Evolutionary conservation across 169 alveolate species (phyloP).

Genomic region (Plasmodium chabaudi): DNA sequence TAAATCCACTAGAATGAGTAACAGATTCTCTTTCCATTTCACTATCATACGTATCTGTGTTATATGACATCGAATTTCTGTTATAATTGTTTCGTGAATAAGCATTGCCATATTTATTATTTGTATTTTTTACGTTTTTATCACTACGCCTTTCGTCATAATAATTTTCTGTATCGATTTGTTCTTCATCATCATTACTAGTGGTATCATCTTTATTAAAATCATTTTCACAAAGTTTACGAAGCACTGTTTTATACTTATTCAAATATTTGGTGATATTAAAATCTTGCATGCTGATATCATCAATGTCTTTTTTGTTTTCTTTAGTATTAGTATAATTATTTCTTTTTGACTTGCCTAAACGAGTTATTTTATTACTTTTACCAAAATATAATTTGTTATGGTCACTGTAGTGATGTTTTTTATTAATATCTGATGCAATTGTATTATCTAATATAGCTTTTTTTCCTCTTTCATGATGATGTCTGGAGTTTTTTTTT

Average conservation of each 20-base stretch:
- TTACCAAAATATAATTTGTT: background rate
- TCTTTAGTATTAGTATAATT: background rate
- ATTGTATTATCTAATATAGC: background rate
- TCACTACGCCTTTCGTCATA: too few species aligned
- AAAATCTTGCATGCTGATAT: constrained; percentile 12
- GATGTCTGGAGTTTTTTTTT: background rate
- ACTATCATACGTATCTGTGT: too few species aligned
- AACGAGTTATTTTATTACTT: background rate
- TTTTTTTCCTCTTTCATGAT: background rate
- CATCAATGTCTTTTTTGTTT: background rate
- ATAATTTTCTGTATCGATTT: too few species aligned
- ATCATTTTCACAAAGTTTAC: constrained; percentile 44
- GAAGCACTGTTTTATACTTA: constrained; percentile 35
- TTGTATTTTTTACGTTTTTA: background rate
- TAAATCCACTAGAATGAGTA: too few species aligned
- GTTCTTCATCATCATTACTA: constrained; percentile 29
- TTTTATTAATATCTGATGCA: background rate
- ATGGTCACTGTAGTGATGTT: background rate
- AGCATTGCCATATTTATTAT: too few species aligned
- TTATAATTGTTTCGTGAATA: too few species aligned
- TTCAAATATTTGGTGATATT: constrained; percentile 54
- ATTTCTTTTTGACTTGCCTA: background rate
- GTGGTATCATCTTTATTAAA: constrained; percentile 9
- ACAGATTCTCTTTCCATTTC: too few species aligned
- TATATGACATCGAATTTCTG: too few species aligned